Conservation (phyloP, 2,329 filamentous ascomycete species). For the Trichophyton schoenleinii region DNA sequence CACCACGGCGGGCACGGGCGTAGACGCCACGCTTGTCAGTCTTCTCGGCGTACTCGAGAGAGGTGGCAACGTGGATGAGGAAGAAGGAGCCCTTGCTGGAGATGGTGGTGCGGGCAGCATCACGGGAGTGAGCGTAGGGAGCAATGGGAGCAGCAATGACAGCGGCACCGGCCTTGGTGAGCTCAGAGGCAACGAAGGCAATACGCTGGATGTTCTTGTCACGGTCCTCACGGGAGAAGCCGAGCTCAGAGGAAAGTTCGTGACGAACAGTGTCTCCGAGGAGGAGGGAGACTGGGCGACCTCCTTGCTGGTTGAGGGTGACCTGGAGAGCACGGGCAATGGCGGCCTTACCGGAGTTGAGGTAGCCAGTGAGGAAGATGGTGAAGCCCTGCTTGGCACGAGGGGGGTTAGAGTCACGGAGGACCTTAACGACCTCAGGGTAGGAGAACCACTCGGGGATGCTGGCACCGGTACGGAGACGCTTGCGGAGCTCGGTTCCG, state of each 20-base stretch:
- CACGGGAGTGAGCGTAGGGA: slow-evolving; percentile 68
- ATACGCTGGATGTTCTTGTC: slow-evolving; percentile 93
- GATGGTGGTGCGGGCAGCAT: slow-evolving; percentile 69
- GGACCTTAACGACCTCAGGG: slow-evolving; percentile 91
- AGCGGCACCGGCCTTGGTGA: slow-evolving; percentile 82
- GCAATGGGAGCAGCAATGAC: slow-evolving; percentile 96
- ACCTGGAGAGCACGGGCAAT: slow-evolving; percentile 91
- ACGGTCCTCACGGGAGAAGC: slow-evolving; percentile 86
- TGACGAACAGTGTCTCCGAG: slow-evolving; percentile 89
- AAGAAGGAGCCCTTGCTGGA: slow-evolving; percentile 80
- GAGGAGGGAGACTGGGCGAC: slow-evolving; percentile 83
- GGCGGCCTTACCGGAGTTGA: slow-evolving; percentile 94
- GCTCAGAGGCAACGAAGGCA: slow-evolving; percentile 86
- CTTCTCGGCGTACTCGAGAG: slow-evolving; percentile 85
- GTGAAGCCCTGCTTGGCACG: slow-evolving; percentile 92
- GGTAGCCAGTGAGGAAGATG: slow-evolving; percentile 92
- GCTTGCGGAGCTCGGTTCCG: slow-evolving; percentile 78
- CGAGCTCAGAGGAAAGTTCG: slow-evolving; percentile 88
- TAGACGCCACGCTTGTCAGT: slow-evolving; percentile 91
- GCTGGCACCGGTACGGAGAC: slow-evolving; percentile 79
- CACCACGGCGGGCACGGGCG: slow-evolving; percentile 64
- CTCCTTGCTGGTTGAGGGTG: slow-evolving; percentile 94
- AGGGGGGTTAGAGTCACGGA: slow-evolving; percentile 90
- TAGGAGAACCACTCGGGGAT: slow-evolving; percentile 99
- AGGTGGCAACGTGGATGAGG: slow-evolving; percentile 87